phyloP scores from a whole-genome alignment of 139 green algal genomes.

The Auxenochlorella pyrenoidosa region DNA sequence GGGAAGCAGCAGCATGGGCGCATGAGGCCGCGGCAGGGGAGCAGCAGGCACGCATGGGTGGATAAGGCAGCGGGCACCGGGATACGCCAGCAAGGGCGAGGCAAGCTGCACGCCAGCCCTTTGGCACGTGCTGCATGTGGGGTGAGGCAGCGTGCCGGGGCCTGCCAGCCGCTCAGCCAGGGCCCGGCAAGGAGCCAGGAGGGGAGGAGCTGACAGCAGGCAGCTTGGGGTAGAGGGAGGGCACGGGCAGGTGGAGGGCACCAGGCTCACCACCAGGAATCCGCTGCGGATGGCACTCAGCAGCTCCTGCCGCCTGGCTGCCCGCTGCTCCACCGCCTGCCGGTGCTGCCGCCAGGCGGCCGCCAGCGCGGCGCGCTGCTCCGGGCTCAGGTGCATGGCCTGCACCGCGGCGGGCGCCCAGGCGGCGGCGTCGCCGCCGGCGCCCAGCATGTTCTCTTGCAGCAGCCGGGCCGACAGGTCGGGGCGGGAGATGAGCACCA shows the following conservation, averaged over 20 bases:
- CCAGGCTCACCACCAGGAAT: conserved; percentile 17
- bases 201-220: too few relatives aligned
- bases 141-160: too few relatives aligned
- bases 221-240: too few relatives aligned
- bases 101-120: too few relatives aligned
- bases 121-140: too few relatives aligned
- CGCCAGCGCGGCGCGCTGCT: conserved; percentile 12
- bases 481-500: conserved; percentile 28
- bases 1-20: too few relatives aligned
- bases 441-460: not conserved
- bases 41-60: not conserved
- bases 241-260: too few relatives aligned
- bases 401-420: not conserved
- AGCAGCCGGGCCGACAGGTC: conserved; percentile 15
- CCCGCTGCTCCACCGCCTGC: not conserved
- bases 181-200: too few relatives aligned
- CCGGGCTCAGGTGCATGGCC: not conserved
- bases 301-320: conserved; percentile 16
- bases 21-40: too few relatives aligned
- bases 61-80: too few relatives aligned
- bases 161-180: too few relatives aligned
- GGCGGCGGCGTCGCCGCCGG: not conserved
- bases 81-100: too few relatives aligned
- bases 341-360: conserved; percentile 2
- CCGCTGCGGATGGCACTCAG: conserved; percentile 8